Base-by-base conservation (phyloP, 257 asterid genomes). In the Fraxinus pennsylvanica region DNA sequence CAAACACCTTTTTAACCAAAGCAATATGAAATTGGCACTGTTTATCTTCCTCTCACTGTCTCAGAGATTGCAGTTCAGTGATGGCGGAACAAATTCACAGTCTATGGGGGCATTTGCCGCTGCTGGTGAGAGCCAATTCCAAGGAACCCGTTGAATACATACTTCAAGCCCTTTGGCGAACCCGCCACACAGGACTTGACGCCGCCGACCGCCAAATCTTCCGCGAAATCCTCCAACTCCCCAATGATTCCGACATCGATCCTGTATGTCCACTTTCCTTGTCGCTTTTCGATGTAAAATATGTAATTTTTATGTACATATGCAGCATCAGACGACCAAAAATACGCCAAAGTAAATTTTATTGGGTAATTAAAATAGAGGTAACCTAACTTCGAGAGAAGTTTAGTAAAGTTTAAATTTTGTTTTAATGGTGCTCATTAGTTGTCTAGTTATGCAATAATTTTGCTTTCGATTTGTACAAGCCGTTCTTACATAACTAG, bases 151-250 rank as follows among this genome's bases (percentile, higher is more conserved):
- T 92, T 22, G 97, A 92, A 45, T 92, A 92, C 82, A 89, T 92
- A 59, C 94, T 90, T 74, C 94, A 92, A 81, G 94, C 90, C 38
- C 92, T 92, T 69, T 92, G 96, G 97, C 88, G 97, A 36, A 92
- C 97, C 79, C 93, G 97, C 78, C 89, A 88, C 85, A 89, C 97
- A 22, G 94, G 97, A 67, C 91, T 90, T 52, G 96, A 92, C 68
- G 86, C 90, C 75, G 91, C 94, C 74, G 97, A 92, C 85, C 92
- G 94, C 29, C 81, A 86, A 77, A 88, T 92, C 32, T 82, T 90
- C 82, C 79, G 90, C 29, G 90, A 89, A n/a, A 89, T 90, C 71
- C 97, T 92, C 81, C 94, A 89, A 32, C 94, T 92, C 72, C 75
- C 87, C 30, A 78, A 72, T 74, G 94, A 92, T 75, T 80, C 91